Evolutionary conservation across 176 grass and related monocot species (phyloP).

Genomic region (Paspalum vaginatum): DNA sequence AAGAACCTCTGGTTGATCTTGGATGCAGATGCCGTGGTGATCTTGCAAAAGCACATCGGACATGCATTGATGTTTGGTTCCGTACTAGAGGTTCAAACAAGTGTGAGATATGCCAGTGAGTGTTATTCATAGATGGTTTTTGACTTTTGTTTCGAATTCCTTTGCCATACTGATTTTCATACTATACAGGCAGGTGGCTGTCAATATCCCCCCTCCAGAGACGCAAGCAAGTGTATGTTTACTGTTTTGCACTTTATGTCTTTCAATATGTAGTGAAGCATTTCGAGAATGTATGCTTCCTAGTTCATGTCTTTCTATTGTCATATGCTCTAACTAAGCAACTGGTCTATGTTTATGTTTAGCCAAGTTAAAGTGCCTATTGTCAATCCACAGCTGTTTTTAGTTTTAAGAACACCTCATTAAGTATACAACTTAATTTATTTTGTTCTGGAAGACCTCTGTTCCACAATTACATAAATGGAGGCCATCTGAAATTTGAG

Average conservation of each 20-base stretch:
- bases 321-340: neutral
- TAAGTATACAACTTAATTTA: constrained; percentile 18
- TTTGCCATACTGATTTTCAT: constrained; percentile 39
- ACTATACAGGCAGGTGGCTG: constrained; percentile 76
- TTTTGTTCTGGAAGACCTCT: constrained; percentile 8
- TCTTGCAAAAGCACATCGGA: constrained; percentile 83
- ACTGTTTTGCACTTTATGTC: constrained; percentile 27
- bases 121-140: constrained; percentile 36
- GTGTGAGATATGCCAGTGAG: constrained; percentile 99
- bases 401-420: constrained; percentile 33
- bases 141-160: constrained; percentile 12
- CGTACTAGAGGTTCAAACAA: constrained; percentile 95
- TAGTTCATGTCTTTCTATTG: constrained; percentile 13
- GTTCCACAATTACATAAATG: constrained; percentile 38
- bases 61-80: constrained; percentile 95
- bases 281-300: constrained; percentile 28
- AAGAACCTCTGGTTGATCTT: constrained; percentile 94
- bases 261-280: constrained; percentile 22
- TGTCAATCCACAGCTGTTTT: constrained; percentile 17
- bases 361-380: neutral
- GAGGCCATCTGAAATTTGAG: constrained; percentile 39
- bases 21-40: constrained; percentile 96
- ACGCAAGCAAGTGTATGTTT: constrained; percentile 86
- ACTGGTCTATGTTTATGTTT: neutral
- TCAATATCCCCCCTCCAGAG: constrained; percentile 92